Base-by-base conservation (phyloP, 2,329 filamentous ascomycete genomes). In the Talaromyces verruculosus region DNA sequence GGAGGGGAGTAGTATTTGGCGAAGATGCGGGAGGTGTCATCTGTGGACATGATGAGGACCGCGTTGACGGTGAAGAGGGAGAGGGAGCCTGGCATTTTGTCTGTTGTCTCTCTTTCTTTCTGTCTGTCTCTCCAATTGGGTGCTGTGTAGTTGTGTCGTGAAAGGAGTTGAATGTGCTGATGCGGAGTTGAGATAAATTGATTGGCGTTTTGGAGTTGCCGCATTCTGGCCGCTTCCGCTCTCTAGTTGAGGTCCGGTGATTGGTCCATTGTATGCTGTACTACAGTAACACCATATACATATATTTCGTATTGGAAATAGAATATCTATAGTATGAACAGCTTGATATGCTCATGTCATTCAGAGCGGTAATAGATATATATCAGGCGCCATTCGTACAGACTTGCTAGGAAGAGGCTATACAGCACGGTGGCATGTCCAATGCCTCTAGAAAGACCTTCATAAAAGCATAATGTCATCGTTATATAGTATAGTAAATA, bases 11-110 rank as follows among this genome's bases (percentile, higher is more conserved):
- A 97, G 87, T 97, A 97, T 84, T 97, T 97, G 75, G 93, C 88
- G 78, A 97, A 92, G 82, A 98, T 91, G 79, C 94, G 88, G 68
- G 91, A 91, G 76, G 91, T 91, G 79, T 98, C 94, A 81, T 97
- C 92, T 68, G 89, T 89, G 74, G 90, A 88, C 77, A 93, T 88
- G 72, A 93, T 88, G 71, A 92, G 84, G 77, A 93, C 85, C 75
- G 91, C 91, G 78, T 91, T 90, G 75, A 93, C 85, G 74, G 89
- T 88, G 82, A 90, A 90, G 53, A 93, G 85, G 69, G 89, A 90
- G 82, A 92, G 88, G 81, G 88, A 87, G 69, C 89, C 88, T 71
- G 89, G 86, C 90, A 93, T 92, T 69, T 67, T 81, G 76, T 53
- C n/a, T 53, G 30, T 49, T 45, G 17, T 51, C 22, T 3, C 10